A percentile compares a stretch with the other conserved stretches of the same genome.
Conservation (phyloP, 2,329 filamentous ascomycete genomes). For the Cercospora canescens region DNA sequence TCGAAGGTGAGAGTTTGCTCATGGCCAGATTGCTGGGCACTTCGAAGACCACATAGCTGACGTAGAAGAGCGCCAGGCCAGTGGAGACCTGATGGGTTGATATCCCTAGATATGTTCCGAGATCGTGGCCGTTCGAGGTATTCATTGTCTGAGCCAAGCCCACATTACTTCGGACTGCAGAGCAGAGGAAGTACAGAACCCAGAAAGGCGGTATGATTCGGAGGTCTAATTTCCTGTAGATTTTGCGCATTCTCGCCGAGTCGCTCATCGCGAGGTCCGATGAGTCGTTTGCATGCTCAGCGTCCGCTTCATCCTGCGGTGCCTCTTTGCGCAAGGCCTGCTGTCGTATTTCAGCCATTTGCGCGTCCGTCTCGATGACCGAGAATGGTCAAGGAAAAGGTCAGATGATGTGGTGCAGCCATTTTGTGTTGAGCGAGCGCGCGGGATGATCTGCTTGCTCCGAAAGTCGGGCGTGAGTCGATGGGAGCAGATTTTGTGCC, state of each 20-base stretch:
- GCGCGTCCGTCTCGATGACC: background rate
- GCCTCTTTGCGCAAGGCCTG: background rate
- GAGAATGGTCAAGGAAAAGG: background rate
- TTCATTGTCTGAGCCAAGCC: constrained; percentile 97
- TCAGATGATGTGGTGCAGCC: background rate
- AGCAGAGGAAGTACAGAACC: constrained; percentile 88
- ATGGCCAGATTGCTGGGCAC: constrained; percentile 86
- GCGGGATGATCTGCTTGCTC: constrained; percentile 1
- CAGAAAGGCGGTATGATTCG: constrained; percentile 67
- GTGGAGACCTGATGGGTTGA: constrained; percentile 77
- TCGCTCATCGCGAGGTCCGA: background rate
- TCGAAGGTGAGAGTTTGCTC: constrained; percentile 78
- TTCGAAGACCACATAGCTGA: constrained; percentile 88
- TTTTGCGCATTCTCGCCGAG: constrained; percentile 17
- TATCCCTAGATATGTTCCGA: constrained; percentile 69
- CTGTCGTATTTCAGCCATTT: background rate
- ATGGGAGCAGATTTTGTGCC: background rate
- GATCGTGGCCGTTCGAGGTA: constrained; percentile 65
- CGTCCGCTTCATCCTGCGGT: background rate
- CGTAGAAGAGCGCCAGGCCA: constrained; percentile 85
- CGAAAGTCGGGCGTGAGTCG: background rate
- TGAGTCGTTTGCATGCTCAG: constrained; percentile 3
- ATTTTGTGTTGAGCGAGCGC: background rate
- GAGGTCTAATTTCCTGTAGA: constrained; percentile 32
- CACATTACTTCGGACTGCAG: constrained; percentile 87